These are phyloP conservation scores for Ilyonectria destructans DNA, from an alignment of 2,329 filamentous ascomycete genomes.

Conservation along the genomic window DNA sequence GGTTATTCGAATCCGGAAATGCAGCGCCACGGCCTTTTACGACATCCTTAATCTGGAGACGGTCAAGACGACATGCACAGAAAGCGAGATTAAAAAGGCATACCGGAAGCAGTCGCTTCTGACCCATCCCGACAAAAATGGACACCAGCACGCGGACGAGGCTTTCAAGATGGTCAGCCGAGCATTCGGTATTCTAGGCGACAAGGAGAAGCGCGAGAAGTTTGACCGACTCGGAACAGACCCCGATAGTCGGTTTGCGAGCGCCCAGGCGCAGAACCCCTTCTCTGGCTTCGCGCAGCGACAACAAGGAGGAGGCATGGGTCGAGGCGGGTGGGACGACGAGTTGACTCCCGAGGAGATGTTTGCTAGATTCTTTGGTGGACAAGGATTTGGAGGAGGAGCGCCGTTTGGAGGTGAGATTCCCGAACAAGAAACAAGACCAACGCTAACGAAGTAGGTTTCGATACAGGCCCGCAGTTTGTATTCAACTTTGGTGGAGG, in stretches of 20 bases:
- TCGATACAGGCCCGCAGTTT: conserved; percentile 88
- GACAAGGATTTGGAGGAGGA: conserved; percentile 75
- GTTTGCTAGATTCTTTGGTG: conserved; percentile 97
- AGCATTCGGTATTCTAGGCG: conserved; percentile 93
- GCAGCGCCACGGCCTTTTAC: conserved; percentile 91
- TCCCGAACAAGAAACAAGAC: conserved; percentile 3
- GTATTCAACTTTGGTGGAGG: conserved; percentile 96
- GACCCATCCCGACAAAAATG: conserved; percentile 99
- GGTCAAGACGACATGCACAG: conserved; percentile 76
- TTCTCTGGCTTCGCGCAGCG: conserved; percentile 75
- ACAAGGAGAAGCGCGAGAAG: conserved; percentile 88
- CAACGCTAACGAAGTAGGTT: conserved; percentile 61
- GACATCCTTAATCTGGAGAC: conserved; percentile 87
- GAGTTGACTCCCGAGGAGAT: conserved; percentile 97
- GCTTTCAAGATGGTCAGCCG: conserved; percentile 98
- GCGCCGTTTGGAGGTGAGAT: conserved; percentile 63
- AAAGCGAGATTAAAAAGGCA: conserved; percentile 95
- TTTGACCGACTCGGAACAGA: conserved; percentile 93
- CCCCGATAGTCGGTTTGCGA: conserved; percentile 89
- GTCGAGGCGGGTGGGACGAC: conserved; percentile 80
- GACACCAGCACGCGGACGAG: conserved; percentile 94
- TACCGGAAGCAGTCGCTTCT: conserved; percentile 95
- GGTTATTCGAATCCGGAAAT: conserved; percentile 90
- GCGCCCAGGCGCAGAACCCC: conserved; percentile 72
- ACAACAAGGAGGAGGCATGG: conserved; percentile 60